These are phyloP conservation scores for Candida arabinofermentans DNA, from an alignment of 805 yeast species.

Conservation along the genomic window DNA sequence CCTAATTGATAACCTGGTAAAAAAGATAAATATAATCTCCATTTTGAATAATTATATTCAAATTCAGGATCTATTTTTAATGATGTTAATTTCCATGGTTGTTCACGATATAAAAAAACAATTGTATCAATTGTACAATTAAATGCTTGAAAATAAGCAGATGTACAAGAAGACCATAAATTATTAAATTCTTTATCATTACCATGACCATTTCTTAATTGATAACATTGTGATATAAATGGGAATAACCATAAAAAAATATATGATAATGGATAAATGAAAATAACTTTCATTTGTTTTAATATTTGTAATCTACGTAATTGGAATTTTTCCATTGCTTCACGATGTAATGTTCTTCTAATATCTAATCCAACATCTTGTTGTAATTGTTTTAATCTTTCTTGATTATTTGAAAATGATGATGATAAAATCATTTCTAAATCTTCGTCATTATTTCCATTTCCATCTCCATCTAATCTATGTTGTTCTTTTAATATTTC, in stretches of 20 bases:
- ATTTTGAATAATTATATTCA: constrained; percentile 10
- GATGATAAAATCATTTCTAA: constrained; percentile 3
- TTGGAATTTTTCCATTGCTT: constrained; percentile 58
- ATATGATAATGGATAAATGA: constrained; percentile 82
- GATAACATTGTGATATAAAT: constrained; percentile 51
- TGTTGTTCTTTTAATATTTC: constrained; percentile 18
- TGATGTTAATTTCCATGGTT: constrained; percentile 58
- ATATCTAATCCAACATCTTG: constrained; percentile 27
- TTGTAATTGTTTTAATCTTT: constrained; percentile 11
- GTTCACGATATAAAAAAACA: constrained; percentile 74
- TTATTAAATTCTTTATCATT: constrained; percentile 52
- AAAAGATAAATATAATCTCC: constrained; percentile 23
- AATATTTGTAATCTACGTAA: constrained; percentile 62
- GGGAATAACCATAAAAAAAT: constrained; percentile 82
- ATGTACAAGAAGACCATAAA: constrained; percentile 59
- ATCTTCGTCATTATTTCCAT: neutral
- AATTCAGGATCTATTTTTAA: constrained; percentile 20
- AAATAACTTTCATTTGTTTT: constrained; percentile 74
- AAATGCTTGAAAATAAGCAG: constrained; percentile 77
- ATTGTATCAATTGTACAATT: constrained; percentile 73
- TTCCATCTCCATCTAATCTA: no score
- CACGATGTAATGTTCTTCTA: constrained; percentile 45
- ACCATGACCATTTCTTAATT: constrained; percentile 48
- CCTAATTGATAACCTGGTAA: constrained; percentile 26
- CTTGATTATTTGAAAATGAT: constrained; percentile 1